Evolutionary conservation across 2,329 filamentous ascomycete genomes (phyloP).

Genomic region (Colletotrichum camelliae): DNA sequence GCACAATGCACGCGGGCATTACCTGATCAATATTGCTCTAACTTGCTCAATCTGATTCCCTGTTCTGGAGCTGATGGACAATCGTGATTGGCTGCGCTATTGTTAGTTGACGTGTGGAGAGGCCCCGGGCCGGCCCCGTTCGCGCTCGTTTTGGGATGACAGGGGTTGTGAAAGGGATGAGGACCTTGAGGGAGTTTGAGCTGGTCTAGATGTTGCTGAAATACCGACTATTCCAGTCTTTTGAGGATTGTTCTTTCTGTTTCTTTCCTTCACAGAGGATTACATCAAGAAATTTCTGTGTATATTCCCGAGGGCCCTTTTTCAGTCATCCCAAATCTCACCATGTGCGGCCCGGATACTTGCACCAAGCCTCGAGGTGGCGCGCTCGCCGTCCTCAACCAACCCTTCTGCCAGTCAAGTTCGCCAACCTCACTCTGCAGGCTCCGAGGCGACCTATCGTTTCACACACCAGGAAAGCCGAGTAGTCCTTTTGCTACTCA

Average conservation of each 20-base stretch:
- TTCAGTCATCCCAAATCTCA: neutral
- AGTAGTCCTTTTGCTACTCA: conserved; percentile 45
- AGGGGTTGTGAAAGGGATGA: neutral
- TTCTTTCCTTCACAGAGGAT: neutral
- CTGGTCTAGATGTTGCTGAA: neutral
- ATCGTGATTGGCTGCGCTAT: conserved; percentile 32
- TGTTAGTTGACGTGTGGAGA: neutral
- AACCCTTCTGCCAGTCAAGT: neutral
- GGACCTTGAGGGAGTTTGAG: conserved; percentile 20
- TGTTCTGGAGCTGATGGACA: conserved; percentile 23
- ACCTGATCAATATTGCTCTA: conserved; percentile 35
- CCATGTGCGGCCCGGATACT: conserved; percentile 51
- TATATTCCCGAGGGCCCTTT: neutral
- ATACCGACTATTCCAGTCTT: neutral
- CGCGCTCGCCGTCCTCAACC: conserved; percentile 49
- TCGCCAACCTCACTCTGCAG: neutral
- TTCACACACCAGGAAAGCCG: conserved; percentile 46
- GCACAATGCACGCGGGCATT: neutral
- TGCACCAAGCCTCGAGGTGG: conserved; percentile 47
- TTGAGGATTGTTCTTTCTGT: neutral
- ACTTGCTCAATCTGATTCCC: conserved; percentile 37
- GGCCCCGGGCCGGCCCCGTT: conserved; percentile 12
- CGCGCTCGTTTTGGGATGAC: conserved; percentile 16
- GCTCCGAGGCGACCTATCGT: conserved; percentile 44
- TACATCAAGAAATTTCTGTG: neutral